Conservation (phyloP, 495 filamentous ascomycete species). For the Aspergillus sparsus region DNA sequence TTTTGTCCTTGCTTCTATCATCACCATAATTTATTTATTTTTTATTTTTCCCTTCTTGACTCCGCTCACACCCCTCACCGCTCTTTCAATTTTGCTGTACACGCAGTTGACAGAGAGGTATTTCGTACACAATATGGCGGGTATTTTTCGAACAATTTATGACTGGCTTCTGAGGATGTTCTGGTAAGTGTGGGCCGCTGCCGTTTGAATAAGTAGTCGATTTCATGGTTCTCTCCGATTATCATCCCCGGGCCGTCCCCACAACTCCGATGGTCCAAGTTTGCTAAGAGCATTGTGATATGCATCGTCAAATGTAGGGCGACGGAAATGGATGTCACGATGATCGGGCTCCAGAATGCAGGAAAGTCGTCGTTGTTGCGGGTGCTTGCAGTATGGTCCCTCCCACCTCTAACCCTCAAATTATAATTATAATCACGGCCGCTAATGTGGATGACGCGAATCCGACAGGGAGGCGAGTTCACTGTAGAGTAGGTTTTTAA, state of each 20-base stretch:
- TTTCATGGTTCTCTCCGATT: constrained; percentile 22
- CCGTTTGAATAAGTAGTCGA: constrained; percentile 28
- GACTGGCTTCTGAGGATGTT: constrained; percentile 98
- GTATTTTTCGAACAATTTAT: constrained; percentile 90
- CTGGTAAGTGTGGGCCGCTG: constrained; percentile 73
- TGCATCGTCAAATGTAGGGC: constrained; percentile 60
- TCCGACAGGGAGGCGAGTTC: constrained; percentile 87
- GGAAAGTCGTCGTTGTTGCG: constrained; percentile 94
- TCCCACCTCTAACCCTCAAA: not conserved
- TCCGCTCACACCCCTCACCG: constrained; percentile 20
- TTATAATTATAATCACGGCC: constrained; percentile 7
- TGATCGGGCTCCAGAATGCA: constrained; percentile 98
- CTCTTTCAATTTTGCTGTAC: constrained; percentile 3
- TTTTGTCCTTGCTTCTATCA: constrained; percentile 6
- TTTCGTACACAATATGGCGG: constrained; percentile 60
- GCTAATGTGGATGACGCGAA: constrained; percentile 28
- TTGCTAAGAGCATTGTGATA: constrained; percentile 28
- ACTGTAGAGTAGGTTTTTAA: constrained; percentile 86
- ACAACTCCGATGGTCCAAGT: constrained; percentile 29
- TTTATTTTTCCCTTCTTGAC: constrained; percentile 6
- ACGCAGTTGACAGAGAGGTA: not conserved
- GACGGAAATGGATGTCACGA: constrained; percentile 98
- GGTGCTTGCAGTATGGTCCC: constrained; percentile 81
- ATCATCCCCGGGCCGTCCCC: constrained; percentile 42
- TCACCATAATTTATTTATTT: constrained; percentile 21